These are phyloP conservation scores for Austroboletus festivus DNA, from an alignment of 768 basidiomycete genomes.

Conservation along the genomic window DNA sequence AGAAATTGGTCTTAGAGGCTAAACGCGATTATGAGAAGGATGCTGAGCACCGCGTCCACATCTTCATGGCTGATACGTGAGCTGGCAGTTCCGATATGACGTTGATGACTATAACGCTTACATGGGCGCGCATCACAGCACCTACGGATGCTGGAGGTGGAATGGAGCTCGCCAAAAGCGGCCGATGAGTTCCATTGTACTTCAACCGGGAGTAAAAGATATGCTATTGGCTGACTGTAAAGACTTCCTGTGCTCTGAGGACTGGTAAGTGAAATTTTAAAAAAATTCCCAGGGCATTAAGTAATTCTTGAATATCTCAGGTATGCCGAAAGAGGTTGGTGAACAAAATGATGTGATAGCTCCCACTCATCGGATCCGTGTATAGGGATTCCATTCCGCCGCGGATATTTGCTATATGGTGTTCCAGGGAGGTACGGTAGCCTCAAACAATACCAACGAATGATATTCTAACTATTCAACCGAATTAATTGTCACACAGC, in stretches of 20 bases:
- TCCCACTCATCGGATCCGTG: constrained; percentile 17
- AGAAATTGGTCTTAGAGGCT: constrained; percentile 82
- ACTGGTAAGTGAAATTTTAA: constrained; percentile 57
- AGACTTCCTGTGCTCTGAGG: constrained; percentile 80
- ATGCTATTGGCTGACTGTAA: constrained; percentile 87
- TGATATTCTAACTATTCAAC: constrained; percentile 3
- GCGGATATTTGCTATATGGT: constrained; percentile 81
- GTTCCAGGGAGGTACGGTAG: constrained; percentile 72
- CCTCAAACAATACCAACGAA: background rate
- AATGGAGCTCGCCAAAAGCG: constrained; percentile 86
- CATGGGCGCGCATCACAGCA: constrained; percentile 35
- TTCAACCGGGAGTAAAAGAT: constrained; percentile 86
- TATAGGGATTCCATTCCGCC: constrained; percentile 81
- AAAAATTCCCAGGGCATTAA: constrained; percentile 19
- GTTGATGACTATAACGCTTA: constrained; percentile 1
- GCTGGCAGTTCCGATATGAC: constrained; percentile 29
- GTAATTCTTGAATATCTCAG: constrained; percentile 37
- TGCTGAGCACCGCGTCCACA: constrained; percentile 85
- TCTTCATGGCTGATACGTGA: constrained; percentile 87
- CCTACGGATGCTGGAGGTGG: constrained; percentile 81
- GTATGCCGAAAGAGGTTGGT: constrained; percentile 86
- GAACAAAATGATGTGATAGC: constrained; percentile 15
- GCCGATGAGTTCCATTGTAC: constrained; percentile 89
- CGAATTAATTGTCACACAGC: constrained; percentile 38
- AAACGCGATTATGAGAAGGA: constrained; percentile 90